Base-by-base conservation (phyloP, 2,329 filamentous ascomycete species). In the Aspergillus sp. region DNA sequence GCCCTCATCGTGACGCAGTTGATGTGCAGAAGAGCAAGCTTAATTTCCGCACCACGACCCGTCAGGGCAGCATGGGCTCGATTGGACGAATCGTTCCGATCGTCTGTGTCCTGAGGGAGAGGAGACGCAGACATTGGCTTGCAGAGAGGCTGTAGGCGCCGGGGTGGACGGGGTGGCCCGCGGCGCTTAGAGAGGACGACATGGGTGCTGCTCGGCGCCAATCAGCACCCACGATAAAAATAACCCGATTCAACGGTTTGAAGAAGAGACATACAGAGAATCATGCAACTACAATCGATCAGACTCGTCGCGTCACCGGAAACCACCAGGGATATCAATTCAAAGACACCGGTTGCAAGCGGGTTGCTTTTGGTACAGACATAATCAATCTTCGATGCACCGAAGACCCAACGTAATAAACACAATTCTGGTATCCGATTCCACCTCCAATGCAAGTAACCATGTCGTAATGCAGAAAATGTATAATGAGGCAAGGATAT, bases 381-480 rank as follows among this genome's bases (percentile, higher is more conserved):
- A n/a, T 10, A 29, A 29, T 29, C 25, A 29, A 29, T 29, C 25
- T 29, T 29, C 25, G 34, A 17, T n/a, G 14, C 34, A 11, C 11
- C 14, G 14, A 38, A 17, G 14, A 17, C 14, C 34, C 34, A 38
- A 38, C 34, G n/a, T 16, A 29, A 38, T 38, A n/a, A 38, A 38
- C 34, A 38, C 40, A 42, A 7, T 19, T 20, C 19, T 17, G 16
- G 40, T 17, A 17, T 17, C 40, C 40, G 14, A 42, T 21, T 42
- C 40, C 19, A 17, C 40, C 40, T 17, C 40, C 16, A 5, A 42
- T 42, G 16, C 29, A 40, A 50, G 25, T 46, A 42, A 19, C 40
- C 47, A 52, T 52, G 49, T 43, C 38, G 45, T 44, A 32, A 57
- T 54, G 55, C 45, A 49, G 48, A 31, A 31, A 42, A 47, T 34